Evolutionary conservation across 176 grass and related monocot species (phyloP).

Genomic region (Hordeum vulgare): MorexV3_pseudomolecules_assembly NC_058518.1:9594693-9595192

Average conservation of each 20-base stretch:
- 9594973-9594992: not conserved
- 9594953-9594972: not conserved
- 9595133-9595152: not conserved
- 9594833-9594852: not conserved
- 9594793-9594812: not conserved
- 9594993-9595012: not conserved
- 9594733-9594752: not conserved
- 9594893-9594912: not conserved
- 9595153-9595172: not conserved
- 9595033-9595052: not conserved
- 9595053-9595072: not conserved
- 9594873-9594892: slow-evolving; percentile 3
- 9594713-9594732: too few species aligned
- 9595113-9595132: too few species aligned
- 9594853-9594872: not conserved
- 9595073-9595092: not conserved
- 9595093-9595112: not conserved
- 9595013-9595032: not conserved
- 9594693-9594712: not conserved
- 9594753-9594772: not conserved
- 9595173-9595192: not conserved
- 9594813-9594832: not conserved
- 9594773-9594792: not conserved
- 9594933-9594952: not conserved
- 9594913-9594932: not conserved